Base-by-base conservation (phyloP, 345 rosid species). In the Erodium maritimum region DNA sequence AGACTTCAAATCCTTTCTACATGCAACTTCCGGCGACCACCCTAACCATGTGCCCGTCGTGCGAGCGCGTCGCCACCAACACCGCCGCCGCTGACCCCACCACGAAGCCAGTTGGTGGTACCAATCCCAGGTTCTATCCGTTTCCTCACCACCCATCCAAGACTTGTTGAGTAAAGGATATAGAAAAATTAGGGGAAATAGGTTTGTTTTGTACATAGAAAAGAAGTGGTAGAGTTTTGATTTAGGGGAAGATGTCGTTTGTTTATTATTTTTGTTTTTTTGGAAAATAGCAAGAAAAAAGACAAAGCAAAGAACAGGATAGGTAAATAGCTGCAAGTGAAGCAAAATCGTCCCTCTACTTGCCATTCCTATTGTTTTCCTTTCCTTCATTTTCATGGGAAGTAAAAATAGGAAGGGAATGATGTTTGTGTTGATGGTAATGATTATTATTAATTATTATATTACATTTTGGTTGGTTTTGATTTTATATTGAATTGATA, bases 1-100 rank as follows among this genome's bases (percentile, higher is more conserved):
- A 87, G 73, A 68, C 94, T 53, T 80, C 88, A 4, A 82, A 82
- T 51, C 91, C 96, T 12, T 93, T 85, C 77, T 85, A 79, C 88
- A 87, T 75, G 95, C 99, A 93, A 67, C 89, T 85, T 13, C 99
- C 99, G 12, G 95, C 99, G 61, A 93, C 99, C 34, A 93, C 99
- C 63, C 99, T 93, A 75, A 93, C 99, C 55, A 93, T 93, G 95
- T 93, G 99, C 64, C 99, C 99, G 50, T 93, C 99, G 13, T 93
- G 99, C 56, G 96, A 87, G 77, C 91, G 96, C 54, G 91, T 88
- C 10, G 84, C 88, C 67, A 75, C 95, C 77, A 71, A 85, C 50
- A 29, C 82, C 60, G 3, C 85, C 19, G 1, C 84, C 14, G 14
- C 82, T 29, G 5, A 77, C 64, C 7, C 67, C 55, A 0, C 61